Conservation (phyloP, 1,139 yeast species). For the Meyerozyma guilliermondii region DNA sequence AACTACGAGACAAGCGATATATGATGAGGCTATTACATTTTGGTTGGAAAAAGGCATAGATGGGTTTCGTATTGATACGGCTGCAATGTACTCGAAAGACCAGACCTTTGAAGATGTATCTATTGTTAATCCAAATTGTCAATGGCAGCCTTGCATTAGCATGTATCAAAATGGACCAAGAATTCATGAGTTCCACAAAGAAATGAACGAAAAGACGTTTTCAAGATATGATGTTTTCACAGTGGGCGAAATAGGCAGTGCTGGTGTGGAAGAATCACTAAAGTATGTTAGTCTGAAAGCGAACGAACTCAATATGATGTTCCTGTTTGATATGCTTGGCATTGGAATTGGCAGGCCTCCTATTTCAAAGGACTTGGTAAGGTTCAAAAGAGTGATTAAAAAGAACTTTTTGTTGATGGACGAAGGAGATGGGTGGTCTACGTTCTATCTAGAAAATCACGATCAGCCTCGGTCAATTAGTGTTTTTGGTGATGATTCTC, state of each 20-base stretch:
- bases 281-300: slow-evolving; percentile 12
- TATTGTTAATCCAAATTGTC: slow-evolving; percentile 11
- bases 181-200: slow-evolving; percentile 14
- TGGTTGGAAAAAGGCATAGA: slow-evolving; percentile 13
- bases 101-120: slow-evolving; percentile 11
- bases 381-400: slow-evolving; percentile 10
- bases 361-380: slow-evolving; percentile 4
- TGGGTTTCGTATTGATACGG: slow-evolving; percentile 13
- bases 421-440: slow-evolving; percentile 13
- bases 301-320: slow-evolving; percentile 14
- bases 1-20: slow-evolving; percentile 12
- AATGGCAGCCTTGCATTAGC: slow-evolving; percentile 9
- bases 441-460: slow-evolving; percentile 12
- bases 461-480: slow-evolving; percentile 12
- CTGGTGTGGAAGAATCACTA: slow-evolving; percentile 10
- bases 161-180: slow-evolving; percentile 8
- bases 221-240: slow-evolving; percentile 13
- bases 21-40: slow-evolving; percentile 11
- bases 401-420: slow-evolving; percentile 8
- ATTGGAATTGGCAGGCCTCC: slow-evolving; percentile 8
- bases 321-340: slow-evolving; percentile 11
- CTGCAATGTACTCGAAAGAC: slow-evolving; percentile 13
- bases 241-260: slow-evolving; percentile 13
- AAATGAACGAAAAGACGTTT: slow-evolving; percentile 10
- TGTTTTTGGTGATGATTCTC: slow-evolving; percentile 11